Conservation (phyloP, 441 rosid genomes). For the Brassica hybrid region DNA sequence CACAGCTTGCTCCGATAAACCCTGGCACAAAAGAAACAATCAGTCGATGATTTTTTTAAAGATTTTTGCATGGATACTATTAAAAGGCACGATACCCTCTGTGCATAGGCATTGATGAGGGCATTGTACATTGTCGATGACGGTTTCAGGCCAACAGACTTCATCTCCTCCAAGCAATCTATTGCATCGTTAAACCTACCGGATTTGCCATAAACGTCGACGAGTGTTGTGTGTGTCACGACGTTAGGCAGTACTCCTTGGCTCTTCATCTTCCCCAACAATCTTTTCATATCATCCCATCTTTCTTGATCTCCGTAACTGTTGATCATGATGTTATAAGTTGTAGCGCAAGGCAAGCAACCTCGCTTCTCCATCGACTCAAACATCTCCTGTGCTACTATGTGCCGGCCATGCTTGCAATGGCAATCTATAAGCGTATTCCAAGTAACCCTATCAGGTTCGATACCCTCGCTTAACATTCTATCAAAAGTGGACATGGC, state of each 20-base stretch:
- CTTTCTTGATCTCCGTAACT: constrained; percentile 81
- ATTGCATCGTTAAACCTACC: constrained; percentile 89
- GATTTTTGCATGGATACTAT: constrained; percentile 5
- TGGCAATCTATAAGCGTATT: constrained; percentile 93
- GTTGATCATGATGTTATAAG: constrained; percentile 91
- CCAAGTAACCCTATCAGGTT: constrained; percentile 92
- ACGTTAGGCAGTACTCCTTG: constrained; percentile 71
- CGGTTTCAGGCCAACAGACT: constrained; percentile 77
- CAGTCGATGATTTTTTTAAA: neutral
- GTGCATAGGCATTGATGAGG: constrained; percentile 95
- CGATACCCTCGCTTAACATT: constrained; percentile 81
- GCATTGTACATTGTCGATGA: constrained; percentile 95
- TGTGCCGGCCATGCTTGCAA: constrained; percentile 75
- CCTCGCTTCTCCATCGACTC: constrained; percentile 80
- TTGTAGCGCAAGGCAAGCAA: constrained; percentile 78
- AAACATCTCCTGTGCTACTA: constrained; percentile 81
- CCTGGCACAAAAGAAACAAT: constrained; percentile 53
- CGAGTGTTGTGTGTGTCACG: constrained; percentile 90
- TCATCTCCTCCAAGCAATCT: constrained; percentile 90
- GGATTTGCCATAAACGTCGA: constrained; percentile 87
- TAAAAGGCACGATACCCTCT: constrained; percentile 59
- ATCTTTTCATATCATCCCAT: constrained; percentile 78
- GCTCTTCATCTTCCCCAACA: constrained; percentile 73
- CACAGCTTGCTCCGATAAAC: constrained; percentile 90
- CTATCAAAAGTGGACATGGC: constrained; percentile 85